Evolutionary conservation across 805 yeast genomes (phyloP), one percentile per base, ranked within the genome.

Genomic region (Cyberlindnera maritima): DNA sequence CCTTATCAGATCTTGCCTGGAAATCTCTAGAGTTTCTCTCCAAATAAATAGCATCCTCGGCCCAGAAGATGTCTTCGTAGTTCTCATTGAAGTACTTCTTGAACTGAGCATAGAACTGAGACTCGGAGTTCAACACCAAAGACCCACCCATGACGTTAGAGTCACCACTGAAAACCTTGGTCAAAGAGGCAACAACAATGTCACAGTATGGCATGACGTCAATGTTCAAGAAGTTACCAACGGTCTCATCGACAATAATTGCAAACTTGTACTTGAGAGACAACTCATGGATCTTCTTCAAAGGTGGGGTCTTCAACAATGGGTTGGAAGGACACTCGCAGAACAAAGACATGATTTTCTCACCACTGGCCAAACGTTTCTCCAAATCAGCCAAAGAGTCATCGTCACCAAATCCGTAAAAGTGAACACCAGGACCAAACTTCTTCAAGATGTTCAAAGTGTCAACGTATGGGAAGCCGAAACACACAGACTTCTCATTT

Each of bases 241-340:
- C 86, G 1, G 98, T 94, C 62, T 94, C 99, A 67, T 94, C 99
- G 34, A 94, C 85, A 15, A 88, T 87, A 29, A 94, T 80, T 14
- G 83, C 82, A 66, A 94, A 94, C 2, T 77, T 75, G 67, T 76
- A 87, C 55, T 83, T 72, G 49, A 79, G 79, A 3, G 96, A 81
- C 45, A 94, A 72, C 45, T 73, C 62, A 46, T 84, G 76, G 48
- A 90, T 77, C 56, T 81, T 77, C 36, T 63, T 63, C 59, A 94
- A 69, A 62, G 95, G 80, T 1, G 97, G 96, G 38, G 96, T 85
- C 60, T 81, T 85, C 52, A 95, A 71, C 50, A 91, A 70, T n/a
- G 98, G 98, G 64, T 91, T 91, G 0, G 96, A 85, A 1, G 99
- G 99, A 50, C 96, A 85, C 66, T 94, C 99, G 63, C 96, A 85